phyloP scores from a whole-genome alignment of 1,284 basidiomycete genomes.

The Cryptococcus amylolentus region DNA sequence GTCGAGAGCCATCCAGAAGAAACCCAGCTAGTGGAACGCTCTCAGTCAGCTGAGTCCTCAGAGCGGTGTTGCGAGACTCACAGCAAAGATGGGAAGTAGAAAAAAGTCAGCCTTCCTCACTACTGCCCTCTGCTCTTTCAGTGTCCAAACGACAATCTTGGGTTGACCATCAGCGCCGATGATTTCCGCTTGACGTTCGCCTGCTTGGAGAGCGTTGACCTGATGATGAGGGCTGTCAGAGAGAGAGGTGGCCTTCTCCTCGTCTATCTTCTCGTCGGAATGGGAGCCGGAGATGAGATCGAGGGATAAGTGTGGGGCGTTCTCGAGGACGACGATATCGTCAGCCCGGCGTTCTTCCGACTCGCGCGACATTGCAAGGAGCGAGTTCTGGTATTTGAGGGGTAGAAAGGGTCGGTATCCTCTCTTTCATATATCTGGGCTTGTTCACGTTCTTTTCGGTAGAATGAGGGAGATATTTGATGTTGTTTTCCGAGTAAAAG shows the following conservation, averaged over 20 bases:
- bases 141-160: conserved; percentile 2
- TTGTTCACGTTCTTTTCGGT: neutral
- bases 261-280: neutral
- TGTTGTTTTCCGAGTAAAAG: too few relatives aligned
- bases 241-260: neutral
- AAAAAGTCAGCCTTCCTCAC: conserved; percentile 8
- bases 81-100: conserved; percentile 3
- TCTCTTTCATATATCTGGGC: too few relatives aligned
- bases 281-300: neutral
- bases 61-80: neutral
- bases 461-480: neutral
- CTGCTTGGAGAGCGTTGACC: neutral
- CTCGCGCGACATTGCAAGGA: neutral
- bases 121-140: conserved; percentile 3
- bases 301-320: neutral
- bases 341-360: neutral
- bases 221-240: neutral
- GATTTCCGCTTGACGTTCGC: neutral
- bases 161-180: neutral
- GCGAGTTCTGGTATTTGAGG: neutral
- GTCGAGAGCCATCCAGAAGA: conserved; percentile 15
- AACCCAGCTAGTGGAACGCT: neutral
- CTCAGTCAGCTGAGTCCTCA: neutral
- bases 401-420: too few relatives aligned
- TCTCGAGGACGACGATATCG: conserved; percentile 5